Conservation (phyloP, 495 filamentous ascomycete genomes). For the Usnea hakonensis region DNA sequence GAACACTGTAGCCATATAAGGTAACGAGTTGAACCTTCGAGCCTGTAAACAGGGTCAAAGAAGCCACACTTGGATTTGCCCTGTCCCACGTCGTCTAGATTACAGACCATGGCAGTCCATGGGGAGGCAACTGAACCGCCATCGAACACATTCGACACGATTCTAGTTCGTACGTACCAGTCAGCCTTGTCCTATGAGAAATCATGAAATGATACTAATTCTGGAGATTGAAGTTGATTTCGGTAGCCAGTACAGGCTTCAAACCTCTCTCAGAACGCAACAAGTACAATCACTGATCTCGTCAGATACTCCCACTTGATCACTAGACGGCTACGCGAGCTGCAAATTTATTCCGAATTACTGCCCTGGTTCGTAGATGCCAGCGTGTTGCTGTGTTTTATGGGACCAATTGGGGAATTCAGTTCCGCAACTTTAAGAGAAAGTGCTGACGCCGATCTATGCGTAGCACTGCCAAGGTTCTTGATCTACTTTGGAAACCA, state of each 20-base stretch:
- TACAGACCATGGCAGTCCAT: background rate
- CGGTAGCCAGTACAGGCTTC: background rate
- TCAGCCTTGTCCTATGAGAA: background rate
- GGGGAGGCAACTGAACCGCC: background rate
- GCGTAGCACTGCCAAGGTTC: conserved; percentile 65
- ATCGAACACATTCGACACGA: background rate
- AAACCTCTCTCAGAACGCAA: background rate
- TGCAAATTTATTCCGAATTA: conserved; percentile 88
- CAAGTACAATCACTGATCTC: background rate
- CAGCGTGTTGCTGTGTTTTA: no score
- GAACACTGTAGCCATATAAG: background rate
- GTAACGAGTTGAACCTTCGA: background rate
- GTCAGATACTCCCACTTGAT: conserved; percentile 61
- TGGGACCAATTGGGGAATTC: no score
- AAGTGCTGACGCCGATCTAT: background rate
- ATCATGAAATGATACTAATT: background rate
- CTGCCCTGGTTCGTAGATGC: conserved; percentile 49
- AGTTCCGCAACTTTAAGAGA: no score
- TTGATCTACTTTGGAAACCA: conserved; percentile 70
- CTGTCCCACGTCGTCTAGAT: background rate
- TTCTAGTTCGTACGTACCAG: background rate
- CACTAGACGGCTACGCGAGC: conserved; percentile 62
- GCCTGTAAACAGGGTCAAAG: background rate
- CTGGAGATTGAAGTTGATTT: background rate
- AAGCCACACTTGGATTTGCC: background rate